Evolutionary conservation across 2,329 filamentous ascomycete genomes (phyloP), one percentile per base, ranked within the genome.

Genomic region (Graphilbum sp.): DNA sequence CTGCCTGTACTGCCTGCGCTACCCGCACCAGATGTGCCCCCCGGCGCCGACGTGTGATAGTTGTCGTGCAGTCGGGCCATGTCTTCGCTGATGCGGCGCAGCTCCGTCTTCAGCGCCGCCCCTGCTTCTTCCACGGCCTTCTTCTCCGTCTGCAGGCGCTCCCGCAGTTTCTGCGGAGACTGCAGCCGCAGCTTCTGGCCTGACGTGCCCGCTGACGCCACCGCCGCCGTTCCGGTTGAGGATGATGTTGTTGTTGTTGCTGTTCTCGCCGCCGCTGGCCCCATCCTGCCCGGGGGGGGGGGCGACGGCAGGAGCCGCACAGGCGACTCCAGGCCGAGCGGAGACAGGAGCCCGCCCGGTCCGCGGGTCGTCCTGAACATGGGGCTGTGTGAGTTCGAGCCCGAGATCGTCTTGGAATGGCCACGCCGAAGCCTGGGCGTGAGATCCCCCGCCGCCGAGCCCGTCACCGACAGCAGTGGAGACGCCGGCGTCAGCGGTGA

Each of bases 141-240:
- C 56, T 86, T 85, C 54, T 94, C 86, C 35, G 73, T 77, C 49
- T 88, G 79, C 1, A 95, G 66, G 25, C 88, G 78, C 59, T 95
- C 87, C 16, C 87, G 80, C 17, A 88, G 63, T 53, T 81, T 87
- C 48, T 80, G 79, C 0, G 77, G 68, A 13, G 72, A 79, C 44
- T 83, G 77, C 11, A 83, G 66, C 11, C 79, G 75, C 25, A 84
- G 62, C 46, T 75, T 79, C 36, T 58, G 59, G 11, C 53, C 55
- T 2, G 25, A 43, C 4, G 32, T 43, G 3, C 32, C 34, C 21
- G 21, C 11, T 11, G 21, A 24, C 21, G 21, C 11, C 21, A 11
- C 21, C 11, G 21, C 5, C 11, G 21, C n/a, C n/a, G n/a, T n/a
- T n/a, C n/a, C n/a, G n/a, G n/a, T n/a, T n/a, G n/a, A n/a, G n/a